Evolutionary conservation across 345 rosid genomes (phyloP).

Genomic region (Hibiscus tridactylites): DNA sequence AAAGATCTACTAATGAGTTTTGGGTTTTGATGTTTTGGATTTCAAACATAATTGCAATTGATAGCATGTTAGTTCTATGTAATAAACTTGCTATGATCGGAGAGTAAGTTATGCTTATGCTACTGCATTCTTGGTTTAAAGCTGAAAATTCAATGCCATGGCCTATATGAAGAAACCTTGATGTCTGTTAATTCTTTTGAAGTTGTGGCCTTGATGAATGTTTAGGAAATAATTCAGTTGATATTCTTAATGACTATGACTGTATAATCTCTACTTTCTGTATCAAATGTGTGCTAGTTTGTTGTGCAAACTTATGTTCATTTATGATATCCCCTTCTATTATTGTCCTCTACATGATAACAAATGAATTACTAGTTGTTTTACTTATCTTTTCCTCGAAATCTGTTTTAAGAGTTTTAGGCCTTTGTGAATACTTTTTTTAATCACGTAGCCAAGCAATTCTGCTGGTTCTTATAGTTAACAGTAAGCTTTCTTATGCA

Average conservation of each 20-base stretch:
- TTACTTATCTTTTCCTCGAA: too few species aligned
- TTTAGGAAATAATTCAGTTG: neutral
- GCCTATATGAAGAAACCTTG: neutral
- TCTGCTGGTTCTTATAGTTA: neutral
- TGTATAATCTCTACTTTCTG: neutral
- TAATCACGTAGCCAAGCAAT: neutral
- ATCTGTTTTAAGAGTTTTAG: too few species aligned
- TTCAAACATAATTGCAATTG: neutral
- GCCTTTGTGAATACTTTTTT: neutral
- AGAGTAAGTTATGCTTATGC: neutral
- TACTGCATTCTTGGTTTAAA: neutral
- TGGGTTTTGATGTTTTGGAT: neutral
- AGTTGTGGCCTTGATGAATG: neutral
- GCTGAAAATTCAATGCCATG: neutral
- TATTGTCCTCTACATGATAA: neutral
- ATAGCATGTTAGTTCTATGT: neutral
- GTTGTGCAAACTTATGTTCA: neutral
- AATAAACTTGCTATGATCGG: neutral
- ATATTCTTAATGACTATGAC: neutral
- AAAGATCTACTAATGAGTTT: neutral
- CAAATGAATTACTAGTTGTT: neutral
- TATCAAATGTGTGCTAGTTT: neutral
- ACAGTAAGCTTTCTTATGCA: neutral
- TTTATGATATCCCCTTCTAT: neutral
- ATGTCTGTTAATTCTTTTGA: neutral